Evolutionary conservation across 208 protist genomes (phyloP).

Genomic region (Phytomonas sp.): DNA sequence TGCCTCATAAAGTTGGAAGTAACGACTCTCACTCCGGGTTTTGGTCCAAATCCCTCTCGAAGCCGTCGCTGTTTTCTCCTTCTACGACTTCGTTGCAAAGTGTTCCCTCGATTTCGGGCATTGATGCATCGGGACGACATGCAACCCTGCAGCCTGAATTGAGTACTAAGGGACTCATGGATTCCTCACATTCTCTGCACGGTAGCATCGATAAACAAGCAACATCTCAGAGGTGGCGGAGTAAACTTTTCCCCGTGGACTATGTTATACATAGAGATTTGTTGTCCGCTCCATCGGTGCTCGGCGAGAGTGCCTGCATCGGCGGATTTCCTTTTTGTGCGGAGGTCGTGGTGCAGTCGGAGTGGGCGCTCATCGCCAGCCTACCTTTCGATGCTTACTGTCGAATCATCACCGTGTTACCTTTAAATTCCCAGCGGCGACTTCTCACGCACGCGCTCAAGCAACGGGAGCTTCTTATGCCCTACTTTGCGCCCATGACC

Average conservation of each 20-base stretch:
- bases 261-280: constrained; percentile 11
- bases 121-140: background rate
- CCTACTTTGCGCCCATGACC: constrained; percentile 54
- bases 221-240: background rate
- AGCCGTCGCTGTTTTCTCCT: background rate
- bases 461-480: constrained; percentile 48
- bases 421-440: constrained; percentile 26
- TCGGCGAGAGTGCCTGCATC: constrained; percentile 53
- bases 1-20: background rate
- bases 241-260: background rate
- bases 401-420: constrained; percentile 21
- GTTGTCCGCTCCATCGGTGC: constrained; percentile 40
- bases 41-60: background rate
- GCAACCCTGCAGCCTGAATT: background rate
- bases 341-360: constrained; percentile 33
- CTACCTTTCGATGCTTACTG: constrained; percentile 41
- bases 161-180: background rate
- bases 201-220: background rate
- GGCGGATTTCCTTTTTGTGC: constrained; percentile 49
- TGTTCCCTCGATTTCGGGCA: background rate
- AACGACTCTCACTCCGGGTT: background rate
- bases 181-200: background rate
- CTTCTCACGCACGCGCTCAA: constrained; percentile 37
- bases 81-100: too few relatives aligned
- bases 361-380: constrained; percentile 26